Evolutionary conservation across 257 asterid species (phyloP), one percentile per base, ranked within the genome.

Genomic region (Solanum commersonii): DNA sequence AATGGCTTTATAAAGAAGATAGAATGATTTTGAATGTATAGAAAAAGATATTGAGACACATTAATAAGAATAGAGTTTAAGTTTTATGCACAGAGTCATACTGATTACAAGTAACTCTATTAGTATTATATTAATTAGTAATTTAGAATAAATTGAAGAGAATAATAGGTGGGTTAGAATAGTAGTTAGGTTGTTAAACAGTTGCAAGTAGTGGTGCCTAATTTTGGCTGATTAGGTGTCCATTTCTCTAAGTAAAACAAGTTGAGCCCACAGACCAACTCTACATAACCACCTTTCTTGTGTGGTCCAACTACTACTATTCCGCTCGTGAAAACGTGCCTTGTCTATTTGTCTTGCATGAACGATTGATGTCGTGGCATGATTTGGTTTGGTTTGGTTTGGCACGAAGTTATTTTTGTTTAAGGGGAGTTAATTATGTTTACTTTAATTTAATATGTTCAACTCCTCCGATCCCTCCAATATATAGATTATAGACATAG

Each of bases 11-110:
- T 77, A 34, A 85, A 73, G 87, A 91, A 90, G 90, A 4, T 73
- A 90, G 90, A 88, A 91, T 91, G 86, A 90, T 91, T 89, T 88
- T 44, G 40, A 65, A 31, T 18, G n/a, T 18, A 14, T 25, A 38
- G 83, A 85, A 84, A 31, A 76, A 23, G 56, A 68, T 87, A 88
- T 35, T 35, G 42, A 76, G 68, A 22, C 4, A 23, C 5, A 63
- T 23, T 0, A 49, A 49, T 49, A 49, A 63, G 1, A 52, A 18
- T 2, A 56, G n/a, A 56, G 63, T 16, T 56, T 18, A 52, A 56
- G 63, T 56, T 56, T 18, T 56, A 56, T 56, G n/a, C 3, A 15
- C 18, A 0, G 52, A 12, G 4, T 3, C 40, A 1, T 37, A 37
- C 3, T 38, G 7, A 38, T 38, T 38, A 38, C 10, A 38, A 38